Conservation (phyloP, 441 rosid genomes). For the Adansonia grandidieri region DNA sequence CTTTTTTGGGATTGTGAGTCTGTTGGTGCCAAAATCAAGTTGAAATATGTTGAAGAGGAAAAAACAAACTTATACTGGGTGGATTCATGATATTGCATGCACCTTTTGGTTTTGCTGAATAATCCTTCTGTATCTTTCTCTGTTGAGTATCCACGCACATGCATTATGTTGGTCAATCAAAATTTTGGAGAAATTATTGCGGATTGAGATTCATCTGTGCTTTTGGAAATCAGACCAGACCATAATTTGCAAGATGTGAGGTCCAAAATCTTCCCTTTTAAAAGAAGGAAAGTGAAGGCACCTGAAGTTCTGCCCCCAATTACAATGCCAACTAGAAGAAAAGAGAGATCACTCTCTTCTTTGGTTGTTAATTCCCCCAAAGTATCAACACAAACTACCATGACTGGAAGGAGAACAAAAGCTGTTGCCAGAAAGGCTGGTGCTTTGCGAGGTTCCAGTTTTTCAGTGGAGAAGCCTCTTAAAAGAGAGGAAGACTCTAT, state of each 20-base stretch:
- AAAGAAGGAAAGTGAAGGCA: slow-evolving; percentile 47
- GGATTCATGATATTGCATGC: not conserved
- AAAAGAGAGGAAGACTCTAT: slow-evolving; percentile 60
- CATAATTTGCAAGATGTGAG: slow-evolving; percentile 72
- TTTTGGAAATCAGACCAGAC: slow-evolving; percentile 60
- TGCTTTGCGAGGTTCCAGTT: slow-evolving; percentile 47
- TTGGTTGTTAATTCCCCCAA: slow-evolving; percentile 70
- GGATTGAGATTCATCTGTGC: slow-evolving; percentile 23
- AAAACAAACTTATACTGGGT: not conserved
- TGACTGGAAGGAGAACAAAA: slow-evolving; percentile 65
- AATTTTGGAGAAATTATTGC: slow-evolving; percentile 8
- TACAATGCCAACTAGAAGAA: slow-evolving; percentile 59
- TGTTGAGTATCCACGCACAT: slow-evolving; percentile 11
- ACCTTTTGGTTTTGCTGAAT: not conserved
- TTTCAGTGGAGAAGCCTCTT: slow-evolving; percentile 42
- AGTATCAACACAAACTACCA: slow-evolving; percentile 53
- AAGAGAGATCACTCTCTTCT: slow-evolving; percentile 75
- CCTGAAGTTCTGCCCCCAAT: slow-evolving; percentile 47
- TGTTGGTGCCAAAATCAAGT: not conserved
- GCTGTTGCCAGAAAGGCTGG: slow-evolving; percentile 48
- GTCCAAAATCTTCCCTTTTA: slow-evolving; percentile 62
- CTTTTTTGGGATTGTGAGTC: not conserved
- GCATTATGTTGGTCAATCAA: slow-evolving; percentile 12
- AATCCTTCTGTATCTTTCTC: slow-evolving; percentile 9
- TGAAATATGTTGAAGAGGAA: not conserved